A percentile compares a stretch with the other conserved stretches of the same genome.
These are phyloP conservation scores for Telopea speciosissima DNA, from an alignment of 177 flowering plant species.

Conservation along the genomic window DNA sequence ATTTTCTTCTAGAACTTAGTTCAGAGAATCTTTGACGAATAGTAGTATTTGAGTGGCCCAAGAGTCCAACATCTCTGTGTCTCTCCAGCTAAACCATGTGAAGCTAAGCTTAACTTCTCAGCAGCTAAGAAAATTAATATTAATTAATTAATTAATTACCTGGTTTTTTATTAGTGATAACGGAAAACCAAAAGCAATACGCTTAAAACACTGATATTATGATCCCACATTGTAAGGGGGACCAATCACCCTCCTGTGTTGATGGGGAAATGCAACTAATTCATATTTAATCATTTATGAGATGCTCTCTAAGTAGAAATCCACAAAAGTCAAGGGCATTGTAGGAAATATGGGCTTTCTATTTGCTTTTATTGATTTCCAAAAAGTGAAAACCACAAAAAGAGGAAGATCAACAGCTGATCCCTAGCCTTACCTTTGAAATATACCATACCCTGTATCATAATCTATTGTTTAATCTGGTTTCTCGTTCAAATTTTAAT, in stretches of 20 bases:
- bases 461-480: no score
- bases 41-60: neutral
- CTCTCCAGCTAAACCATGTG: constrained; percentile 23
- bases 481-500: no score
- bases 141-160: neutral
- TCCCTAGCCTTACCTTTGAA: no score
- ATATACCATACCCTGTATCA: no score
- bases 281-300: neutral
- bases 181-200: neutral
- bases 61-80: constrained; percentile 5
- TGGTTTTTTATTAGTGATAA: no score
- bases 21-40: neutral
- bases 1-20: constrained; percentile 4
- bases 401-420: no score
- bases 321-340: neutral
- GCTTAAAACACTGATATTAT: no score
- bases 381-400: no score
- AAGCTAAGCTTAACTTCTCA: neutral
- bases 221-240: neutral
- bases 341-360: neutral
- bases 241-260: neutral
- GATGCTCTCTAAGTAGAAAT: neutral
- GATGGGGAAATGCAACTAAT: neutral
- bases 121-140: neutral
- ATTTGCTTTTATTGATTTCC: neutral